Base-by-base conservation (phyloP, 2,329 filamentous ascomycete species). In the Verticillium nonalfalfae region DNA sequence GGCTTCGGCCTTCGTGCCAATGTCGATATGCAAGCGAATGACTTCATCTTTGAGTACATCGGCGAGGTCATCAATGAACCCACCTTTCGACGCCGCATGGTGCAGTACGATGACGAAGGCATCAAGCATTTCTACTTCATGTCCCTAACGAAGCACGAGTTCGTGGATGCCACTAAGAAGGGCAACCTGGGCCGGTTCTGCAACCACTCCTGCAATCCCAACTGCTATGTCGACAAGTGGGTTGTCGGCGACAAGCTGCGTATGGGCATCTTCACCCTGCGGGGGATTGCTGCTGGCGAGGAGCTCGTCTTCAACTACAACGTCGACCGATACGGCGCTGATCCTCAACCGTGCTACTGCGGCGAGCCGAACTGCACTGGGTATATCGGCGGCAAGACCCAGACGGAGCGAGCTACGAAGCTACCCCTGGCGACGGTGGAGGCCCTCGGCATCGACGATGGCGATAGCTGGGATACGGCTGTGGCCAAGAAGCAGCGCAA, bases 61-160 rank as follows among this genome's bases (percentile, higher is more conserved):
- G 95, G 95, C 68, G 95, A 99, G 76, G 95, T 98, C 68, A 97
- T 99, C 73, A 94, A 96, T 69, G 94, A 99, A 76, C 84, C 86
- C 35, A 90, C 90, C 11, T 98, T 98, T 72, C 90, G 93, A 61
- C 87, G 88, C 62, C 91, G 95, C 64, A 97, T 96, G 88, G 79
- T 92, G 45, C 90, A 96, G 70, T 99, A 99, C 75, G 93, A 97
- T 72, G 85, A 95, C 57, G 92, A 98, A 74, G 93, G 93, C 64
- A 97, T 99, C 82, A 97, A 96, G 75, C 95, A 99, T 76, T 99
- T 99, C 75, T 99, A 99, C 77, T 99, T 99, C 80, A 99, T 99
- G 95, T 98, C 95, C 34, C 87, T 99, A 64, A 96, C 87, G 72
- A 96, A 96, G 74, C 91, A 88, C 70, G 95, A 98, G 74, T 99